Percentiles rank a stretch among this genome's conserved stretches.
Evolutionary conservation across 1,139 yeast species (phyloP).

Genomic region (Blastobotrys persicus): DNA sequence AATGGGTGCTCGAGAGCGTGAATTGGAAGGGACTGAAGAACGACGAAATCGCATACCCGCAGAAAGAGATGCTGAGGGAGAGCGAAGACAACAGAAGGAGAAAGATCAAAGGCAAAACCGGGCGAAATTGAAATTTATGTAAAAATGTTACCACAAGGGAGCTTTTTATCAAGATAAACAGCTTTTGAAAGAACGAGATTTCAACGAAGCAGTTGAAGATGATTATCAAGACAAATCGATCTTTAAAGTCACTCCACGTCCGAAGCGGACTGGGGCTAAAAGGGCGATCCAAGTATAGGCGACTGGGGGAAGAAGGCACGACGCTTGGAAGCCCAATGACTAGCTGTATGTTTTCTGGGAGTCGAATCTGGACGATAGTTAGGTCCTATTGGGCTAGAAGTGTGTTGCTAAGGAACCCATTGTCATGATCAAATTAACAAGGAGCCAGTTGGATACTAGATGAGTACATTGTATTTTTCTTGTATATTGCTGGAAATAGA

Average conservation of each 20-base stretch:
- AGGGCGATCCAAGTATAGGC: conserved; percentile 30
- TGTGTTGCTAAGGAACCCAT: no score
- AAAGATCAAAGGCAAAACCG: conserved; percentile 17
- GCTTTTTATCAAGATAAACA: conserved; percentile 40
- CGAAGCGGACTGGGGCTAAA: conserved; percentile 30
- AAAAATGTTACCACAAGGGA: conserved; percentile 37
- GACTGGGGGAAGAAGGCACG: conserved; percentile 34
- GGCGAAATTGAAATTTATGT: conserved; percentile 27
- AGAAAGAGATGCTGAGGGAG: conserved; percentile 27
- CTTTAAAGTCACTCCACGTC: conserved; percentile 31
- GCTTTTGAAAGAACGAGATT: conserved; percentile 34
- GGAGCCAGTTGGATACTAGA: no score
- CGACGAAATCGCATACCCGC: conserved; percentile 36
- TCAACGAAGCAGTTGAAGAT: conserved; percentile 31
- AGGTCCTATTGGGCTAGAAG: no score
- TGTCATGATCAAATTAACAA: no score
- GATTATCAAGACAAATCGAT: conserved; percentile 32
- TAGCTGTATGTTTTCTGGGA: no score
- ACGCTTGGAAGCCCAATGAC: conserved; percentile 13
- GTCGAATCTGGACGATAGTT: no score
- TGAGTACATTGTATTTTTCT: no score
- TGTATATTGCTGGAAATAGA: no score
- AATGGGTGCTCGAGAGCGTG: conserved; percentile 41
- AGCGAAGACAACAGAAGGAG: conserved; percentile 18
- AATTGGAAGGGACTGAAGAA: conserved; percentile 42